Conservation (phyloP, 352 stramenopile species). For the Elongisporangium anandrum region DNA sequence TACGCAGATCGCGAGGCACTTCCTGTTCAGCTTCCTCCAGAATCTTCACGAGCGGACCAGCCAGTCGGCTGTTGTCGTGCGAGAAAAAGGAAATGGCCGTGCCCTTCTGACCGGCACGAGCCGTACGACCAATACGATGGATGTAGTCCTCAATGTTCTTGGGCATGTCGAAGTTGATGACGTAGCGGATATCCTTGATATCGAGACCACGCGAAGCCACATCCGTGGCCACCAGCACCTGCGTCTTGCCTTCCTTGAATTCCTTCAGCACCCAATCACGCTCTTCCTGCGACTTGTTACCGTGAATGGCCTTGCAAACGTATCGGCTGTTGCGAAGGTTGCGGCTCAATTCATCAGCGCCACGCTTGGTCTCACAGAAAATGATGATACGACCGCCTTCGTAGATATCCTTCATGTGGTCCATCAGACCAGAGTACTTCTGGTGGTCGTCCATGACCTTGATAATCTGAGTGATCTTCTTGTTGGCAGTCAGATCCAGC, state of each 20-base stretch:
- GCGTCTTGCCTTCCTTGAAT: slow-evolving; percentile 95
- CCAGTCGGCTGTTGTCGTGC: slow-evolving; percentile 81
- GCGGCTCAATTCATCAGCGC: slow-evolving; percentile 94
- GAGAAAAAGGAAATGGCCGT: slow-evolving; percentile 95
- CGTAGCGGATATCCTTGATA: slow-evolving; percentile 98
- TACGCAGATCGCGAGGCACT: slow-evolving; percentile 81
- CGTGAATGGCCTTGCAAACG: slow-evolving; percentile 96
- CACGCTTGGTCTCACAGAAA: slow-evolving; percentile 99
- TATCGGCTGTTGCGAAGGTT: slow-evolving; percentile 93
- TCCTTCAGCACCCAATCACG: slow-evolving; percentile 96
- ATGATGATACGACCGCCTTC: slow-evolving; percentile 96
- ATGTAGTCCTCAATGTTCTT: slow-evolving; percentile 99
- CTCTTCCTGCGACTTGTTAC: slow-evolving; percentile 98
- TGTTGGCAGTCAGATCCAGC: slow-evolving; percentile 97
- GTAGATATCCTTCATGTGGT: slow-evolving; percentile 81
- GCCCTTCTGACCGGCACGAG: slow-evolving; percentile 95
- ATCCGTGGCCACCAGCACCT: slow-evolving; percentile 98
- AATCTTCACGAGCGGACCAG: slow-evolving; percentile 85
- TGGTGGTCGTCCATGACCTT: slow-evolving; percentile 95
- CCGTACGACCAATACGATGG: slow-evolving; percentile 98
- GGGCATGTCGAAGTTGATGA: slow-evolving; percentile 99
- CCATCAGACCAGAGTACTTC: slow-evolving; percentile 91
- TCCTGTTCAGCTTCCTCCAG: slow-evolving; percentile 85
- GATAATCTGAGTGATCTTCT: slow-evolving; percentile 97
- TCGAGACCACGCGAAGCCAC: slow-evolving; percentile 98